A percentile compares a stretch with the other conserved stretches of the same genome.
Evolutionary conservation across 768 basidiomycete species (phyloP).

Genomic region (Trametes sanguinea): DNA sequence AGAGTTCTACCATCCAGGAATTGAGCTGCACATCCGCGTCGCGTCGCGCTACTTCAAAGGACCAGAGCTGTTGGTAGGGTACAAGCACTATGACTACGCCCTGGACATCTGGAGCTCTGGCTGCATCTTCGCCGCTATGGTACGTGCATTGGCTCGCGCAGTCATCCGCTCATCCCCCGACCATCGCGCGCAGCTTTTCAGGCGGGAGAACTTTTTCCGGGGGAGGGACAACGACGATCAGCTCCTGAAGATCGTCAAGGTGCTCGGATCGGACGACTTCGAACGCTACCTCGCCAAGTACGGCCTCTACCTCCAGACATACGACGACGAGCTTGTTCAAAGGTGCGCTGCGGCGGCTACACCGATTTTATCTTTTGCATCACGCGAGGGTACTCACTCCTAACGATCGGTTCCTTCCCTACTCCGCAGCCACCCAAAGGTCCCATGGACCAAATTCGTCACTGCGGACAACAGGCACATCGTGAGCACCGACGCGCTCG

Average conservation of each 20-base stretch:
- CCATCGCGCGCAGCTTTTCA: constrained; percentile 75
- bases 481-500: constrained; percentile 92
- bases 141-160: constrained; percentile 33
- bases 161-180: constrained; percentile 3
- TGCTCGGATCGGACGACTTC: constrained; percentile 92
- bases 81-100: constrained; percentile 97
- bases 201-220: constrained; percentile 98
- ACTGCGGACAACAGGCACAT: constrained; percentile 92
- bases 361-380: not conserved
- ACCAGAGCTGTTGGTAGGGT: constrained; percentile 92
- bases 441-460: constrained; percentile 92
- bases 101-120: constrained; percentile 99
- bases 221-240: constrained; percentile 99
- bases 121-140: constrained; percentile 99
- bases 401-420: not conserved
- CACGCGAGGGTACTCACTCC: not conserved
- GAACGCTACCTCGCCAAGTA: constrained; percentile 92
- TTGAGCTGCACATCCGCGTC: constrained; percentile 96
- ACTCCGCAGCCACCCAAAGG: constrained; percentile 74
- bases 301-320: constrained; percentile 88
- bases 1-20: constrained; percentile 97
- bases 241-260: constrained; percentile 95
- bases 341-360: constrained; percentile 45
- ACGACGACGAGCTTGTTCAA: constrained; percentile 90
- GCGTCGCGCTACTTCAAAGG: constrained; percentile 98